These are phyloP conservation scores for Hypoxylon subgilvum DNA, from an alignment of 495 filamentous ascomycete genomes.

Conservation along the genomic window DNA sequence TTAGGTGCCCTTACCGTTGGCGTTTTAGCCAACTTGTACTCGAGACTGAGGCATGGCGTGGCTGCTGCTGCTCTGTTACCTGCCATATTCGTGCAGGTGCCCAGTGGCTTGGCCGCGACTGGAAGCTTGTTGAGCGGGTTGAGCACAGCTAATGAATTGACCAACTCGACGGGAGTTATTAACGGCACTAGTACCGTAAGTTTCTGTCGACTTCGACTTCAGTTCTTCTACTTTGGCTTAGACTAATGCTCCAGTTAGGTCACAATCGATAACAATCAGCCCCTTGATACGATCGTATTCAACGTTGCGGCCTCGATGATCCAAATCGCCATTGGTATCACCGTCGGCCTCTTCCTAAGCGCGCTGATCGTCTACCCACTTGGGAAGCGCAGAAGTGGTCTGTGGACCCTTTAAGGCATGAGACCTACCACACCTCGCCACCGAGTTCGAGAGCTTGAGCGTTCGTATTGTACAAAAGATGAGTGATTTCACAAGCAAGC, in stretches of 20 bases:
- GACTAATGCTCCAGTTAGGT: conserved; percentile 17
- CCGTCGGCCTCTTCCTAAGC: conserved; percentile 86
- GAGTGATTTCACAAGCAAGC: conserved; percentile 23
- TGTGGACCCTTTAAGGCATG: conserved; percentile 78
- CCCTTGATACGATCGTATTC: conserved; percentile 72
- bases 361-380: conserved; percentile 88
- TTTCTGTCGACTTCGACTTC: background rate
- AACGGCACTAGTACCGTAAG: conserved; percentile 40
- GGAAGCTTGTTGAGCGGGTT: conserved; percentile 86
- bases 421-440: background rate
- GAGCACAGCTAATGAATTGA: conserved; percentile 80
- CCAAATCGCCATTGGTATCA: conserved; percentile 91
- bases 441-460: conserved; percentile 15
- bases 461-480: conserved; percentile 19
- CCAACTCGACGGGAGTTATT: conserved; percentile 41
- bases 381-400: conserved; percentile 85
- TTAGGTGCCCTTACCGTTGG: conserved; percentile 87
- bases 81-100: conserved; percentile 94
- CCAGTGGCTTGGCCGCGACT: conserved; percentile 82
- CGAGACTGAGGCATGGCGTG: conserved; percentile 79
- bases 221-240: background rate
- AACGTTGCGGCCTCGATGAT: conserved; percentile 88
- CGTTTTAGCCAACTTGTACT: conserved; percentile 85
- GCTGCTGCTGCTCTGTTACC: conserved; percentile 89
- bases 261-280: conserved; percentile 19